phyloP scores from a whole-genome alignment of 257 asterid species.

The Osmanthus fragrans region DNA sequence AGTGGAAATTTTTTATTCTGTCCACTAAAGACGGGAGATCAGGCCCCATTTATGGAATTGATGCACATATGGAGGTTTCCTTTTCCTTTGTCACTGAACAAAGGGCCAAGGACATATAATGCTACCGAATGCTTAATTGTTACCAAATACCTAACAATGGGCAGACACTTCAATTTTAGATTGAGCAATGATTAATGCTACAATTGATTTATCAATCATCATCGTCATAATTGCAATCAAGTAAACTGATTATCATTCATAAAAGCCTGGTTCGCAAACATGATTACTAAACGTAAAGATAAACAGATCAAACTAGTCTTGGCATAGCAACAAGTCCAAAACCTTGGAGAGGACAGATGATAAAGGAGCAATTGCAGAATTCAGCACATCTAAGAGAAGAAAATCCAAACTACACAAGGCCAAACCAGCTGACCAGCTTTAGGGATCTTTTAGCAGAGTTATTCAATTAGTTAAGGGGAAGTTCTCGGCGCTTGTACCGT shows the following conservation, averaged over 20 bases:
- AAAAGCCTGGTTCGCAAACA: background rate
- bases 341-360: background rate
- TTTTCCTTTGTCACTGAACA: background rate
- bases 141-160: too few species aligned
- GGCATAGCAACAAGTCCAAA: too few species aligned
- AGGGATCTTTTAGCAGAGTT: background rate
- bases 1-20: too few species aligned
- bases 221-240: background rate
- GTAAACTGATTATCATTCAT: background rate
- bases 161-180: too few species aligned
- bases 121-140: background rate
- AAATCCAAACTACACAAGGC: background rate
- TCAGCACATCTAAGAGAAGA: background rate
- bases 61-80: background rate
- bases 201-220: background rate
- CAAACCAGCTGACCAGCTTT: background rate
- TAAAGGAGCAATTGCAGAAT: background rate
- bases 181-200: too few species aligned
- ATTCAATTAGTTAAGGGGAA: background rate
- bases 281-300: background rate
- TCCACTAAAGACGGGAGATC: too few species aligned
- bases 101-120: background rate
- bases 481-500: constrained; percentile 21
- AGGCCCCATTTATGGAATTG: too few species aligned
- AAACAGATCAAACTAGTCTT: background rate